These are phyloP conservation scores for Naganishia vaughanmartiniae DNA, from an alignment of 768 basidiomycete species.

Conservation along the genomic window DNA sequence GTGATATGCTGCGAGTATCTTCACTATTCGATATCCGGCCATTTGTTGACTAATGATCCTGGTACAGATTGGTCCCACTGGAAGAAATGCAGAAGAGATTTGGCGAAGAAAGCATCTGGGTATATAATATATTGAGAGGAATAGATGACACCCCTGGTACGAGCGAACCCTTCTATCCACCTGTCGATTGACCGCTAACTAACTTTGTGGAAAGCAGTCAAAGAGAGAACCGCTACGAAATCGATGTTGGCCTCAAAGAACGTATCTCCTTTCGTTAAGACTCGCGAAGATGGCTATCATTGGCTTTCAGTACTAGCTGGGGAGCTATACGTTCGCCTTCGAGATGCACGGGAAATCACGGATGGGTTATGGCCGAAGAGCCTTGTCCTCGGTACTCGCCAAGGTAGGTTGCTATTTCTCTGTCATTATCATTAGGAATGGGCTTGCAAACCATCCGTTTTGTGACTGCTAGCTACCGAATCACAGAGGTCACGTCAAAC, in stretches of 20 bases:
- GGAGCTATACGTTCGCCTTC: slow-evolving; percentile 79
- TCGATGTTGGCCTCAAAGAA: slow-evolving; percentile 98
- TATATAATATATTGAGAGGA: slow-evolving; percentile 81
- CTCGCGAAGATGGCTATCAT: slow-evolving; percentile 70
- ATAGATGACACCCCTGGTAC: slow-evolving; percentile 84
- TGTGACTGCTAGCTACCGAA: slow-evolving; percentile 60
- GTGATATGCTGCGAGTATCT: slow-evolving; percentile 74
- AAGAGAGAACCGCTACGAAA: slow-evolving; percentile 76
- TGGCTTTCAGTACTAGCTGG: slow-evolving; percentile 91
- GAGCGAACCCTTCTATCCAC: slow-evolving; percentile 20
- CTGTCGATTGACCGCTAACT: neutral
- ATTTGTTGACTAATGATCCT: neutral
- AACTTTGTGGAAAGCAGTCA: slow-evolving; percentile 59
- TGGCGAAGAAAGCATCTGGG: slow-evolving; percentile 66
- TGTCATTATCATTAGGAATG: neutral
- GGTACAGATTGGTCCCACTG: slow-evolving; percentile 47
- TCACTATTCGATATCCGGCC: neutral
- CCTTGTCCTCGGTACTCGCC: slow-evolving; percentile 71
- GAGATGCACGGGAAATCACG: slow-evolving; percentile 69
- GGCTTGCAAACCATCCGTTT: neutral
- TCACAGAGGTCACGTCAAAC: slow-evolving; percentile 73
- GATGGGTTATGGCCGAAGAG: slow-evolving; percentile 89
- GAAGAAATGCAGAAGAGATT: slow-evolving; percentile 54
- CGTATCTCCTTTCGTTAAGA: slow-evolving; percentile 72
- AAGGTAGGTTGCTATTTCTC: slow-evolving; percentile 56